A percentile compares a stretch with the other conserved stretches of the same genome.
Evolutionary conservation across 768 basidiomycete species (phyloP).

Genomic region (Russula griseocarnosa): DNA sequence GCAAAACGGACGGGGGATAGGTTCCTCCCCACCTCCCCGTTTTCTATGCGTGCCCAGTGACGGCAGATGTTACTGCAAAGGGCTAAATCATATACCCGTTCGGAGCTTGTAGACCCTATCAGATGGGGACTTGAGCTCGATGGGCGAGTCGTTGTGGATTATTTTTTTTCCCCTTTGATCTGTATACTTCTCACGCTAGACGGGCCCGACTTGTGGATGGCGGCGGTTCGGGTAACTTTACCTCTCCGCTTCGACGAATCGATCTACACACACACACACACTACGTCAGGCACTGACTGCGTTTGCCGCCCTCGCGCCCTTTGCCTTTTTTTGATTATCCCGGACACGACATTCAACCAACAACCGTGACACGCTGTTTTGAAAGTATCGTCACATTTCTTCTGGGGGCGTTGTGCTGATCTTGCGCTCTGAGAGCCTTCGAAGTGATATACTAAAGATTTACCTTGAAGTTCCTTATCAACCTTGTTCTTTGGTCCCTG

Average conservation of each 20-base stretch:
- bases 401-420: background rate
- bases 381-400: background rate
- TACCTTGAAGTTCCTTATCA: background rate
- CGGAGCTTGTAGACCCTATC: background rate
- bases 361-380: conserved; percentile 5
- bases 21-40: no score
- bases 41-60: background rate
- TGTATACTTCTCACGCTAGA: background rate
- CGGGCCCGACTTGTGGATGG: background rate
- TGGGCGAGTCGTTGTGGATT: background rate
- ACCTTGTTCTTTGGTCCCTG: conserved; percentile 9
- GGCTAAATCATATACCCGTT: background rate
- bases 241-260: background rate
- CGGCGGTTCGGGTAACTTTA: background rate
- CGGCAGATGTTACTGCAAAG: background rate
- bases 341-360: background rate
- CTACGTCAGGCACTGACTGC: no score
- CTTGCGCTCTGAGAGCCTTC: background rate
- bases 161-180: background rate
- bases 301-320: background rate
- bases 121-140: conserved; percentile 5
- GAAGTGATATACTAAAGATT: background rate
- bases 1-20: background rate
- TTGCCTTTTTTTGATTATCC: background rate
- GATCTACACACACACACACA: no score